Evolutionary conservation across 1,284 basidiomycete species (phyloP).

Genomic region (Tremellales sp.): DNA sequence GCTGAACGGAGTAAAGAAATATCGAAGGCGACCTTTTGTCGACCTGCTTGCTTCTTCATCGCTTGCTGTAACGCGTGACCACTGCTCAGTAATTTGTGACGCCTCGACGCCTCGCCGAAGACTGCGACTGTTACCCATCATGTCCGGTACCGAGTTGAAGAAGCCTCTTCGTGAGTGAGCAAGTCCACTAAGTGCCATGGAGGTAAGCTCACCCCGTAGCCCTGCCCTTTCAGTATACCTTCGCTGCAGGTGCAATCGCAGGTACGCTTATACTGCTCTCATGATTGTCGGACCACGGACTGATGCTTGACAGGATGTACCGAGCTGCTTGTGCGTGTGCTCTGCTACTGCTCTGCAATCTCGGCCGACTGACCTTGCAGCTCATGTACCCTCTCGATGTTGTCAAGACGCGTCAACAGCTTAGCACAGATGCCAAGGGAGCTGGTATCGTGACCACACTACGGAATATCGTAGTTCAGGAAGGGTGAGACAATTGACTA

Average conservation of each 20-base stretch:
- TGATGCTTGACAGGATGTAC: constrained; percentile 49
- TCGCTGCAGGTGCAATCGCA: constrained; percentile 85
- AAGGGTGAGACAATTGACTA: constrained; percentile 58
- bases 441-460: constrained; percentile 71
- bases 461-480: constrained; percentile 63
- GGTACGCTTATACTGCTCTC: constrained; percentile 46
- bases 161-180: constrained; percentile 24
- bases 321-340: constrained; percentile 78
- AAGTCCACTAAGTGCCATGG: background rate
- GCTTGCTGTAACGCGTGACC: background rate
- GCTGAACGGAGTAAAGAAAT: background rate
- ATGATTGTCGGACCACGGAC: no score
- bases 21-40: background rate
- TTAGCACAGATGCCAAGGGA: constrained; percentile 74
- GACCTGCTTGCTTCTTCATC: background rate
- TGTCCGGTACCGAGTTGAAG: constrained; percentile 21
- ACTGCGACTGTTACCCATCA: constrained; percentile 3
- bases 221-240: constrained; percentile 80
- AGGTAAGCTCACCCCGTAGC: constrained; percentile 50
- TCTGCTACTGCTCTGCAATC: no score
- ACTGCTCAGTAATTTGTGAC: background rate
- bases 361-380: constrained; percentile 25
- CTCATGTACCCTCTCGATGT: constrained; percentile 39
- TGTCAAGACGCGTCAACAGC: constrained; percentile 97
- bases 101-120: background rate